Evolutionary conservation across 2,329 filamentous ascomycete genomes (phyloP).

Genomic region (Fusarium verticillioides): DNA sequence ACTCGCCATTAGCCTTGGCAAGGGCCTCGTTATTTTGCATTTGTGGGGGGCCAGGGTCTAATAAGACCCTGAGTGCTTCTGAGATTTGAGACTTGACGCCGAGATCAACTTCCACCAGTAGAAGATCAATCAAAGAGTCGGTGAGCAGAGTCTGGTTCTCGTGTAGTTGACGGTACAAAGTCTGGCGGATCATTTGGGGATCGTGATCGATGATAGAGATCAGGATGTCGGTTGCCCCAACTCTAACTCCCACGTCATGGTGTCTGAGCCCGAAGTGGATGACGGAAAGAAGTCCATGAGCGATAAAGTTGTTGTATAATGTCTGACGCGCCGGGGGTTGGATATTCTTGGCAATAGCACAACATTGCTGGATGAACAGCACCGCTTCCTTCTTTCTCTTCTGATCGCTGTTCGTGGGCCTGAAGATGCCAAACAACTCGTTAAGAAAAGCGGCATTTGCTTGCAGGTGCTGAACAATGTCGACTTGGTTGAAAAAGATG

Average conservation of each 20-base stretch:
- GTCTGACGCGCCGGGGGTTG: conserved; percentile 84
- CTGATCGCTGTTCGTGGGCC: conserved; percentile 69
- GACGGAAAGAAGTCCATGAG: conserved; percentile 85
- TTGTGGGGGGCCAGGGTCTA: conserved; percentile 73
- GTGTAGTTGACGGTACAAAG: conserved; percentile 90
- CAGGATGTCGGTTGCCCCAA: conserved; percentile 92
- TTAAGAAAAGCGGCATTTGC: conserved; percentile 80
- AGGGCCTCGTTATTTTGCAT: conserved; percentile 63
- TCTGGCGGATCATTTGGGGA: conserved; percentile 90
- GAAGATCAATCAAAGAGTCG: conserved; percentile 90
- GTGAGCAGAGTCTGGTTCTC: conserved; percentile 88
- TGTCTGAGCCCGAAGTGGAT: conserved; percentile 93
- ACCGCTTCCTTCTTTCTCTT: conserved; percentile 92
- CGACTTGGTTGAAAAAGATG: conserved; percentile 99
- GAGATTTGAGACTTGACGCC: conserved; percentile 96
- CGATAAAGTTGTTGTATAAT: conserved; percentile 90
- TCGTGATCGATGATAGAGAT: conserved; percentile 97
- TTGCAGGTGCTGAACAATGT: conserved; percentile 96
- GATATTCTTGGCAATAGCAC: conserved; percentile 91
- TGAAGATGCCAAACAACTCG: conserved; percentile 90
- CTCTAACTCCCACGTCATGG: conserved; percentile 83
- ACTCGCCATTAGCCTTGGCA: conserved; percentile 74
- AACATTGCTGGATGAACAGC: conserved; percentile 96
- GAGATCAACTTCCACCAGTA: conserved; percentile 90
- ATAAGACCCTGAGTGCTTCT: conserved; percentile 91